Evolutionary conservation across 2,329 filamentous ascomycete genomes (phyloP), one percentile per base, ranked within the genome.

Genomic region (Hypoxylon sp.): DNA sequence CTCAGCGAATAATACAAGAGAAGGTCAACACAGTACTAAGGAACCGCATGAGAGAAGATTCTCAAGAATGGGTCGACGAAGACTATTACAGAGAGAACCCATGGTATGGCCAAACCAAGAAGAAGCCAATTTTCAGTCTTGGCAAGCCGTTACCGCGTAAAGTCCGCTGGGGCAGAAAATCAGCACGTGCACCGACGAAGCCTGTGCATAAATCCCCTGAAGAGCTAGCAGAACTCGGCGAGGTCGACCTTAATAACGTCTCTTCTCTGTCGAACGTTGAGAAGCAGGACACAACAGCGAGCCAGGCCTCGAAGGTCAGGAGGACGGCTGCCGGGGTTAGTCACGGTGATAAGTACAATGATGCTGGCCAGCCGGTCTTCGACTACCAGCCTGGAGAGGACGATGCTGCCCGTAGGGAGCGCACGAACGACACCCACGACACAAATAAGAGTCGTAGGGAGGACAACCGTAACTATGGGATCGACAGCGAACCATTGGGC

Each of bases 51-150:
- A 27, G 3, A 27, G 8, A 15, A 53, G 55, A 58, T 5, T 6
- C 11, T 21, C 15, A 44, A 7, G 61, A 53, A n/a, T 75, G 71
- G 71, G 58, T 75, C 10, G 68, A 74, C 24, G 69, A 71, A 1
- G 67, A 72, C 6, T 75, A 76, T 27, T 66, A 69, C 11, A 59
- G 74, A 10, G 42, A 52, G n/a, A 76, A 77, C 58, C 74, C 74
- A 2, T 76, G 69, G 74, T 66, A 76, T 21, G 69, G 68, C 15
- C 54, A 69, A 21, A 15, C 46, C 15, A 71, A 57, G 2, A 63
- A 64, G 24, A 75, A 72, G 51, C 72, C 74, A 2, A 56, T 76
- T n/a, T 77, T 71, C 44, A 75, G 75, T 42, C 53, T 77, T 10
- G 73, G 74, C 1, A 62, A 55, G 32, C 71, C 74, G 5, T 56